Evolutionary conservation across 495 filamentous ascomycete genomes (phyloP).

Genomic region (Massariosphaeria phaeospora): DNA sequence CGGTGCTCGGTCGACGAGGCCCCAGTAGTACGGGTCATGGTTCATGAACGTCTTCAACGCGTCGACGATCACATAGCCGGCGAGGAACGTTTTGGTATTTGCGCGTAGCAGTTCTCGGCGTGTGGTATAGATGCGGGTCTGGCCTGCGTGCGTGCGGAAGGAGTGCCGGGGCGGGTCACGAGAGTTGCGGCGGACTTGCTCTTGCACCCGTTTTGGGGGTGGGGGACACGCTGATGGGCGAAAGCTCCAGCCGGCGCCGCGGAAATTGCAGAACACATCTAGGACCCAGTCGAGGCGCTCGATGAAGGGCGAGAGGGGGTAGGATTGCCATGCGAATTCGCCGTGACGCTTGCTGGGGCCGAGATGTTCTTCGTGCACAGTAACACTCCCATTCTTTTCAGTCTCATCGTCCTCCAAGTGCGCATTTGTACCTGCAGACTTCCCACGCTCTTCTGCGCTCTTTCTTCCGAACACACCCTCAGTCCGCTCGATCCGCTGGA

Average conservation of each 20-base stretch:
- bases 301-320: constrained; percentile 52
- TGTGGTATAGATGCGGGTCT: constrained; percentile 40
- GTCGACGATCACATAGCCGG: constrained; percentile 62
- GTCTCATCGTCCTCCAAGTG: too few relatives aligned
- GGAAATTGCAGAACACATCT: constrained; percentile 63
- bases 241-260: constrained; percentile 77
- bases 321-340: constrained; percentile 61
- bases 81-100: constrained; percentile 47
- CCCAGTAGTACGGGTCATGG: constrained; percentile 70
- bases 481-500: constrained; percentile 57
- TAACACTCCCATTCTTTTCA: too few relatives aligned
- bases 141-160: constrained; percentile 15
- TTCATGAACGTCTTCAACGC: constrained; percentile 60
- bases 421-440: neutral
- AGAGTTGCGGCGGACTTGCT: constrained; percentile 40
- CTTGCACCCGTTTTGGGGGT: constrained; percentile 49
- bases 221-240: constrained; percentile 56
- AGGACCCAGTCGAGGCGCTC: constrained; percentile 68
- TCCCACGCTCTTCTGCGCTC: neutral
- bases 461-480: constrained; percentile 17
- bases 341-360: constrained; percentile 19
- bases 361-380: constrained; percentile 5
- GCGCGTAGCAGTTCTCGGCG: constrained; percentile 45
- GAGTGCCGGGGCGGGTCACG: constrained; percentile 26
- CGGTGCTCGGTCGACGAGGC: constrained; percentile 44